Evolutionary conservation across 345 rosid species (phyloP).

Genomic region (Eucalyptus regnans): DNA sequence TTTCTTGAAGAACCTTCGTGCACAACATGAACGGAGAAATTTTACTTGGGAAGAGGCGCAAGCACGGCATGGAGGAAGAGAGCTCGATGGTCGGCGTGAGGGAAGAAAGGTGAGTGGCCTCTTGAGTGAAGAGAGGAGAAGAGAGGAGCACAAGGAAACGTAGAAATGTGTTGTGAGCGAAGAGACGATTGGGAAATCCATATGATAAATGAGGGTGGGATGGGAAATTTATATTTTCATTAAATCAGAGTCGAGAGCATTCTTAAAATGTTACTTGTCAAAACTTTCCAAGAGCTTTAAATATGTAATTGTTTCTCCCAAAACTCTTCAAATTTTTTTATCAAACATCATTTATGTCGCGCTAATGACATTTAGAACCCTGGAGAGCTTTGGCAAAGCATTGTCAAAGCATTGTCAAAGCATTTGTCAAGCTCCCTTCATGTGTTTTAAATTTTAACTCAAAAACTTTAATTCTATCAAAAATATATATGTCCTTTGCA

Average conservation of each 20-base stretch:
- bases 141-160: neutral
- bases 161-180: neutral
- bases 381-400: neutral
- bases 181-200: too few relatives aligned
- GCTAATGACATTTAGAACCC: neutral
- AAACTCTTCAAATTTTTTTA: too few relatives aligned
- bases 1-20: neutral
- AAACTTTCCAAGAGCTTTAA: fast-evolving
- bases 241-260: too few relatives aligned
- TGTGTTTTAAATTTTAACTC: neutral
- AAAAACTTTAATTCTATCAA: neutral
- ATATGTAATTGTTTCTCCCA: neutral
- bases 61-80: neutral
- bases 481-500: neutral
- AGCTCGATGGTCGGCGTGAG: neutral
- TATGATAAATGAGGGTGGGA: neutral
- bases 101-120: neutral
- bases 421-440: neutral
- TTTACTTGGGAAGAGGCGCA: neutral
- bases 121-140: neutral
- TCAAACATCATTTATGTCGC: neutral
- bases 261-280: neutral
- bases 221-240: neutral
- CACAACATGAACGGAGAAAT: neutral
- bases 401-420: neutral